These are phyloP conservation scores for Verticillium nonalfalfae DNA, from an alignment of 2,329 filamentous ascomycete species.

Conservation along the genomic window DNA sequence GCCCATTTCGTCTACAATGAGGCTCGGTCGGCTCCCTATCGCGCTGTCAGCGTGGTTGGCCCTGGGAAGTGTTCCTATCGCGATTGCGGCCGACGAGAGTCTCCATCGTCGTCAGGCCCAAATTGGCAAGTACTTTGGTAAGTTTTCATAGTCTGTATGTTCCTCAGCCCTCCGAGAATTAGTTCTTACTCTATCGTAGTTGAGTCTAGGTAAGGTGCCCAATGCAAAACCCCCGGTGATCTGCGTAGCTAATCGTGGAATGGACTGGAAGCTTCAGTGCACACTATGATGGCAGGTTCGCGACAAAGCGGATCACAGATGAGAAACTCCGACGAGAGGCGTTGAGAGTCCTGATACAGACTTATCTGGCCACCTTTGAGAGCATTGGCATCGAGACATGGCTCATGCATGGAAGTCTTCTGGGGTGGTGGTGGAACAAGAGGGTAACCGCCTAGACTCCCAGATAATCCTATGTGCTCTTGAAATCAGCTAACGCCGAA, in stretches of 20 bases:
- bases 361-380: slow-evolving; percentile 64
- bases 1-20: not conserved
- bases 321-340: slow-evolving; percentile 50
- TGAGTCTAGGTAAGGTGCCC: not conserved
- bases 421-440: slow-evolving; percentile 84
- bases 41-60: not conserved
- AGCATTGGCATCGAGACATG: slow-evolving; percentile 68
- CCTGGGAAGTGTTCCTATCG: not conserved
- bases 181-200: not conserved
- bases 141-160: not conserved
- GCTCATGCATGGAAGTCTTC: slow-evolving; percentile 77
- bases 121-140: not conserved
- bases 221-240: not conserved
- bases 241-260: not conserved
- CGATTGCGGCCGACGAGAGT: not conserved
- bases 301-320: slow-evolving; percentile 33
- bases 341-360: slow-evolving; percentile 60
- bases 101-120: not conserved
- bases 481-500: not conserved
- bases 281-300: slow-evolving; percentile 33
- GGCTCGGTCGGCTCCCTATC: not conserved
- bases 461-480: not conserved
- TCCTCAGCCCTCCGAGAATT: too few relatives aligned
- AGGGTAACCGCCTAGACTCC: slow-evolving; percentile 21
- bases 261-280: slow-evolving; percentile 13